Evolutionary conservation across 768 basidiomycete species (phyloP), one percentile per base, ranked within the genome.

Genomic region (Tremella yokohamensis): DNA sequence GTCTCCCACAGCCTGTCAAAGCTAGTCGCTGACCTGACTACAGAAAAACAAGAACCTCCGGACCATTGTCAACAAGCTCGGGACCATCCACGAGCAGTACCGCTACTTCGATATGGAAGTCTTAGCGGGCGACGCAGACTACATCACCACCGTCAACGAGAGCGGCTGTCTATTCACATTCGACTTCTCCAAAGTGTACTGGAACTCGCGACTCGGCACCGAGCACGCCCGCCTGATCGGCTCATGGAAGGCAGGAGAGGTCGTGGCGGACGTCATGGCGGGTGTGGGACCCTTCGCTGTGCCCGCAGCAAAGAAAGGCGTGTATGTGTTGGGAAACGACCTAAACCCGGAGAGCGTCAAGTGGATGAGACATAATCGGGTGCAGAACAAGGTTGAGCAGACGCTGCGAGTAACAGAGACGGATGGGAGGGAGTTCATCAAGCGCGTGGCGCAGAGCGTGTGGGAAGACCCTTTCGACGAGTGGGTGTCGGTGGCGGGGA

Each of bases 81-180:
- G 93, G 64, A 84, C 77, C 39, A 97, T 97, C 54, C 84, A 91
- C 69, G 84, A 81, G 24, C 81, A 86, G 72, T 99, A 92, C 74
- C 85, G 96, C 18, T 87, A 92, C 63, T 99, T 99, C 76, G 82
- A 88, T 66, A 98, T 99, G 96, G 96, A 99, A 67, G 80, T 98
- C 6, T 80, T 99, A 40, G 96, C 94, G 0, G 96, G 96, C 0
- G 87, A 93, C 57, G 83, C 85, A 0, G 82, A 96, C 68, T 91
- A 86, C 72, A 66, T 91, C 20, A 92, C 97, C 4, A 84, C 88
- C 67, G 88, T 90, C 77, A 82, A 82, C 62, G 94, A 99, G 79
- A 84, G 86, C 8, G 83, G 84, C 65, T 97, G 92, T 75, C 80
- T 79, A 29, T 98, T 98, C 77, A 86, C 82, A 1, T 98, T 99